Evolutionary conservation across 371 early-diverging fungal genomes (phyloP).

Genomic region (Lichtheimia hyalospora): DNA sequence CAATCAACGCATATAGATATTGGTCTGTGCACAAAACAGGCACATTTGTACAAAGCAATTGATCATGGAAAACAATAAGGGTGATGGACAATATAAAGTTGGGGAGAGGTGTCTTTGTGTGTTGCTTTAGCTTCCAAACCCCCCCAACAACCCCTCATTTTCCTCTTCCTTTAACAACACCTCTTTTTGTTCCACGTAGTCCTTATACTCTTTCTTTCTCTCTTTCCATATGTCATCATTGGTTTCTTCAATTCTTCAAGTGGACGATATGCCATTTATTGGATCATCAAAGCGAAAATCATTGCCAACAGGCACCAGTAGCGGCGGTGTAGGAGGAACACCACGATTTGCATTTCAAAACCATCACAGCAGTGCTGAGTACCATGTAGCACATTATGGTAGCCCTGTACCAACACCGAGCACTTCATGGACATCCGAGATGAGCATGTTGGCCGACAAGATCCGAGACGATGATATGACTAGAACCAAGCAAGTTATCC

Average conservation of each 20-base stretch:
- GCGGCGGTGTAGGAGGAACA: background rate
- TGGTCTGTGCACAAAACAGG: background rate
- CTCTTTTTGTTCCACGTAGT: background rate
- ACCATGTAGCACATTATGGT: constrained; percentile 7
- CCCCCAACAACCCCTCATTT: too few relatives aligned
- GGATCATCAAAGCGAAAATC: constrained; percentile 14
- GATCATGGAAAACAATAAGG: too few relatives aligned
- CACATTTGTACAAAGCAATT: too few relatives aligned
- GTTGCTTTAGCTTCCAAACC: too few relatives aligned
- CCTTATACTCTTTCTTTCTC: background rate
- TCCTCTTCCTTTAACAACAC: too few relatives aligned
- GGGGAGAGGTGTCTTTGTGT: too few relatives aligned
- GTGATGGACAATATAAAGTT: too few relatives aligned
- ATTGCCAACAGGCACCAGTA: constrained; percentile 8
- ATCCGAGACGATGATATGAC: constrained; percentile 26
- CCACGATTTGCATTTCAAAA: constrained; percentile 4
- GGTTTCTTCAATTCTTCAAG: constrained; percentile 32
- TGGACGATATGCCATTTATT: constrained; percentile 20
- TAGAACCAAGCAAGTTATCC: constrained; percentile 10
- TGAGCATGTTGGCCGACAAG: constrained; percentile 38
- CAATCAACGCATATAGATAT: background rate
- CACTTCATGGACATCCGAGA: constrained; percentile 40
- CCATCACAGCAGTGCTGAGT: background rate
- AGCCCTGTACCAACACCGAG: constrained; percentile 28
- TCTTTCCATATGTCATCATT: constrained; percentile 13